Percentiles rank a stretch among this genome's conserved stretches.
phyloP scores from a whole-genome alignment of 2,329 filamentous ascomycete genomes.

The Chaetothyriales sp. region DNA sequence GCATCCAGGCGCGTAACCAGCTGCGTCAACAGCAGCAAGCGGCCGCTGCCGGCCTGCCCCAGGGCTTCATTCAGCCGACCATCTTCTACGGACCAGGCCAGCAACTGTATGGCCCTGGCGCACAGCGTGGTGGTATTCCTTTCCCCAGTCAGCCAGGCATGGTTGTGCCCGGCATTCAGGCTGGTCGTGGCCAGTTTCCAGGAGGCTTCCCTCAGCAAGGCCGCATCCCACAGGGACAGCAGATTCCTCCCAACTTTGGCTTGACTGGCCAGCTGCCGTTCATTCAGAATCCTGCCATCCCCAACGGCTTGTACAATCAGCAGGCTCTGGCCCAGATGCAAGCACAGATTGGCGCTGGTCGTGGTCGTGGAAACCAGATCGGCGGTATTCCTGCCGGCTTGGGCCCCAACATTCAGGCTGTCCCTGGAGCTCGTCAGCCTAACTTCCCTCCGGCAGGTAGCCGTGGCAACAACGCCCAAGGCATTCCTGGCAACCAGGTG shows the following conservation, averaged over 20 bases:
- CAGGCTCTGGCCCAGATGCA: slow-evolving; percentile 56
- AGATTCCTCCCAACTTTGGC: slow-evolving; percentile 74
- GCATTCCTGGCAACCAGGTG: slow-evolving; percentile 21
- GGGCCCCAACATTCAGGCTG: slow-evolving; percentile 51
- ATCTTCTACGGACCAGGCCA: slow-evolving; percentile 79
- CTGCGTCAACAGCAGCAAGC: slow-evolving; percentile 96
- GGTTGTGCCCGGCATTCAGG: slow-evolving; percentile 54
- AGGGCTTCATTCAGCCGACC: slow-evolving; percentile 66
- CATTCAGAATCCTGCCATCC: slow-evolving; percentile 49
- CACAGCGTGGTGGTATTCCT: slow-evolving; percentile 45
- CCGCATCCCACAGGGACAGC: slow-evolving; percentile 65
- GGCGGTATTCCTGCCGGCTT: slow-evolving; percentile 53
- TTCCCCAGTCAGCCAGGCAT: slow-evolving; percentile 42
- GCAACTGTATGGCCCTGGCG: slow-evolving; percentile 26
- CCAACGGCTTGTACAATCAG: slow-evolving; percentile 53
- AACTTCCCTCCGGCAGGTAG: slow-evolving; percentile 29
- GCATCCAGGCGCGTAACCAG: slow-evolving; percentile 97
- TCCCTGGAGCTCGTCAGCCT: slow-evolving; percentile 32
- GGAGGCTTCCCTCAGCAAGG: slow-evolving; percentile 66
- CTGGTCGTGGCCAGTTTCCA: slow-evolving; percentile 72
- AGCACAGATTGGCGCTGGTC: slow-evolving; percentile 52
- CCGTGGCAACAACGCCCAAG: slow-evolving; percentile 29
- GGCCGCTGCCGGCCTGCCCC: slow-evolving; percentile 74
- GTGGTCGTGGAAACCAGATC: slow-evolving; percentile 53
- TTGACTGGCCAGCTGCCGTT: slow-evolving; percentile 56